These are phyloP conservation scores for Neolentinus lepideus DNA, from an alignment of 1,284 basidiomycete species.

Conservation along the genomic window DNA sequence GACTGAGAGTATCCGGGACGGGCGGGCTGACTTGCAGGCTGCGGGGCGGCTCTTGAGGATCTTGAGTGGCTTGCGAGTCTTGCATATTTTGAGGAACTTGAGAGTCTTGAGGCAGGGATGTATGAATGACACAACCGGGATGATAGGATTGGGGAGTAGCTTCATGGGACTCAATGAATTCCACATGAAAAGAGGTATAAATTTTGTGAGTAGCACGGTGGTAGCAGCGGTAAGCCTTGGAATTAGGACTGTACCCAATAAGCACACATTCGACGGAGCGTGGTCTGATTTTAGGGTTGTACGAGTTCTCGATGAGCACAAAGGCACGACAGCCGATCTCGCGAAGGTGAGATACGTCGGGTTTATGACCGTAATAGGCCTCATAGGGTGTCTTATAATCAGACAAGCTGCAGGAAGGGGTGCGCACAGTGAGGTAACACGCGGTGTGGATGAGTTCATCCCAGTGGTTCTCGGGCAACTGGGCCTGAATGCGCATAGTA, in stretches of 20 bases:
- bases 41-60: no score
- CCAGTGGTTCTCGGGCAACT: conserved; percentile 17
- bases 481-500: conserved; percentile 16
- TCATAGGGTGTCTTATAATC: conserved; percentile 12
- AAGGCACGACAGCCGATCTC: conserved; percentile 16
- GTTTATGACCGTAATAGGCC: conserved; percentile 8
- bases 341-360: conserved; percentile 12
- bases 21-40: no score
- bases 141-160: background rate
- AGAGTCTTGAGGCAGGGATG: no score
- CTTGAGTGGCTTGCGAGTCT: background rate
- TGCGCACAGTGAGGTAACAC: conserved; percentile 5
- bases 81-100: no score
- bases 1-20: no score
- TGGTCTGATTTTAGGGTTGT: conserved; percentile 22
- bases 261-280: conserved; percentile 24
- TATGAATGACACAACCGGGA: background rate
- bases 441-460: conserved; percentile 18
- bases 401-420: conserved; percentile 1
- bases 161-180: conserved; percentile 20
- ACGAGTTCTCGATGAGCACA: conserved; percentile 9
- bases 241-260: conserved; percentile 22
- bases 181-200: conserved; percentile 20
- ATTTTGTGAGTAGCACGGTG: conserved; percentile 14
- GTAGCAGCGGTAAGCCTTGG: conserved; percentile 26